Conservation (phyloP, 768 basidiomycete species). For the Gymnopilus junonius region DNA sequence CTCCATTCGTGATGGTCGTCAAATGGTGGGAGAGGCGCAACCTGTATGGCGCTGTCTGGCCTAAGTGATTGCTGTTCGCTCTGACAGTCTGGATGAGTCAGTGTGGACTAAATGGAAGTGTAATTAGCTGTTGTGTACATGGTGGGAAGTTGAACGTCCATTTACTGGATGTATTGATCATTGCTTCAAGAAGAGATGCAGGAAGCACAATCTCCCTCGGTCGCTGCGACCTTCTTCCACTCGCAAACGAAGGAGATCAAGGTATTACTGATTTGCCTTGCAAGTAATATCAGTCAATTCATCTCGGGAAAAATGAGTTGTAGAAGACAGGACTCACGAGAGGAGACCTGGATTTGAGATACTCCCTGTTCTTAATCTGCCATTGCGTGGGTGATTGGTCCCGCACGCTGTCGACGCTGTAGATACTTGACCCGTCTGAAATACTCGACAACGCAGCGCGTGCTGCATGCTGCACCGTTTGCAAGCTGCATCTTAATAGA, state of each 20-base stretch:
- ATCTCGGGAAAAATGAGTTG: neutral
- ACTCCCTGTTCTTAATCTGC: slow-evolving; percentile 31
- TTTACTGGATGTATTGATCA: slow-evolving; percentile 12
- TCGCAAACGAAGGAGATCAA: slow-evolving; percentile 1
- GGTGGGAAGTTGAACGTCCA: neutral
- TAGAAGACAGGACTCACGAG: neutral
- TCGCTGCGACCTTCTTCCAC: slow-evolving; percentile 21
- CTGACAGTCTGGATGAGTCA: too few relatives aligned
- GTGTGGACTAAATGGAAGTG: too few relatives aligned
- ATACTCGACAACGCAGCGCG: too few relatives aligned
- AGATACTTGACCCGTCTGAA: neutral
- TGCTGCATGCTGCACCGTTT: too few relatives aligned
- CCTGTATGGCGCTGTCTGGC: too few relatives aligned
- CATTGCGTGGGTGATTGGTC: slow-evolving; percentile 28
- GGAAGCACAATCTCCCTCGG: slow-evolving; percentile 36
- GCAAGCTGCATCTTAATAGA: too few relatives aligned
- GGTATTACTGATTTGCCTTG: neutral
- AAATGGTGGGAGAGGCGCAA: too few relatives aligned
- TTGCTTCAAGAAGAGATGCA: slow-evolving; percentile 18
- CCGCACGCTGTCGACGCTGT: slow-evolving; percentile 15
- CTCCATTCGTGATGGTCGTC: too few relatives aligned
- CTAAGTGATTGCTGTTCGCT: too few relatives aligned
- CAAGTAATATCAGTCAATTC: neutral
- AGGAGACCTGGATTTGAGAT: slow-evolving; percentile 16
- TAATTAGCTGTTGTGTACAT: too few relatives aligned